Evolutionary conservation across 75 land plant genomes (phyloP), one percentile per base, ranked within the genome.

Genomic region (Selaginella moellendorffii): DNA sequence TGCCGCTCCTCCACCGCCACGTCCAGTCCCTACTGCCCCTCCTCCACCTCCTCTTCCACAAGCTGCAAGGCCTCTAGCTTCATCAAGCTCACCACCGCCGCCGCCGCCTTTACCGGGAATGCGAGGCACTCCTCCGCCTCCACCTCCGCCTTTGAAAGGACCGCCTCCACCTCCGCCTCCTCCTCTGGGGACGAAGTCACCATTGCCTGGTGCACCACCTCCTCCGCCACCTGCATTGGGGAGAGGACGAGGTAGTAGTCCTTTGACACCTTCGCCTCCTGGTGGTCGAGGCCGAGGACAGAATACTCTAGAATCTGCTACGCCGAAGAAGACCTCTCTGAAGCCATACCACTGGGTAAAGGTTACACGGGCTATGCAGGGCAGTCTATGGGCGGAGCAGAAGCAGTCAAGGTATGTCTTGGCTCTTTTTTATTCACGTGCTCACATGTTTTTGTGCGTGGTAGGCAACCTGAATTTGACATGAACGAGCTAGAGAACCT

Each of bases 321-420:
- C 82, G 52, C 71, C 79, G 2, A 85, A 77, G 71, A 95, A 71
- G 66, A 61, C 80, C 29, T 74, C 79, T 65, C 52, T 95, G 59
- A 95, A 83, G 59, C 99, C 99, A 54, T 81, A 85, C 65, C 98
- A 93, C 31, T 93, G 98, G 98, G 86, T 93, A 51, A 93, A 89
- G 75, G 83, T 93, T 22, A 89, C 97, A 54, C 89, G 99, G 63
- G 99, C 88, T 36, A 76, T 86, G 78, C 88, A 90, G 65, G 99
- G 99, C 24, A 95, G 97, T 67, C 62, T 95, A 42, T 95, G 99
- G 99, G 99, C 99, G 0, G 99, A 95, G n/a, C 97, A 89, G 52
- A 90, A 81, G n/a, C 70, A 72, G 53, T 62, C 74, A 52, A 80
- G 75, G 96, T 93, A 82, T 53, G 31, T n/a, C n/a, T 24, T 53